These are phyloP conservation scores for Setomelanomma holmii DNA, from an alignment of 2,329 filamentous ascomycete species.

Conservation along the genomic window DNA sequence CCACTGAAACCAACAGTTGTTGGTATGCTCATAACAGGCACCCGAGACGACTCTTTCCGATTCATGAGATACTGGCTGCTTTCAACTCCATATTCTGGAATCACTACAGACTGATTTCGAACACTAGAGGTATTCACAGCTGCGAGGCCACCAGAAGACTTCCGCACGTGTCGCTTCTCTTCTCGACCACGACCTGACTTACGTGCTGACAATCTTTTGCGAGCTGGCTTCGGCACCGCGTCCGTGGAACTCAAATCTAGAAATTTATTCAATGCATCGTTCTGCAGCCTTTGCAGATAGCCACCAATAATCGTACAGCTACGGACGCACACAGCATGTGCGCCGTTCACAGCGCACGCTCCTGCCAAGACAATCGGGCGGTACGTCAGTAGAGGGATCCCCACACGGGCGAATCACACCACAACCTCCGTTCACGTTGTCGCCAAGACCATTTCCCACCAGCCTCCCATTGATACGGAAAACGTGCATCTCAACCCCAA, in stretches of 20 bases:
- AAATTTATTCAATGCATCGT: slow-evolving; percentile 6
- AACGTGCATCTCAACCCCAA: slow-evolving; percentile 23
- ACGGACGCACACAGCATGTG: slow-evolving; percentile 16
- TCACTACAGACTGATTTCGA: too few relatives aligned
- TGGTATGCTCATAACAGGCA: too few relatives aligned
- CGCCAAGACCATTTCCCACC: slow-evolving; percentile 21
- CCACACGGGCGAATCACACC: slow-evolving; percentile 23
- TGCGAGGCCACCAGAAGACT: too few relatives aligned
- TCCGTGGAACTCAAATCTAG: neutral
- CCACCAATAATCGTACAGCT: slow-evolving; percentile 10
- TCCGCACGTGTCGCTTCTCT: too few relatives aligned
- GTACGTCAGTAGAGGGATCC: neutral
- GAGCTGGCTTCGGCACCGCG: slow-evolving; percentile 3
- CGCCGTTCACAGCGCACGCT: slow-evolving; percentile 1
- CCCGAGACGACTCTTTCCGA: too few relatives aligned
- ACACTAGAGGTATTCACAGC: too few relatives aligned
- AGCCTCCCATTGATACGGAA: slow-evolving; percentile 12
- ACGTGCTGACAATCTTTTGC: too few relatives aligned
- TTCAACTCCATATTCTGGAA: too few relatives aligned
- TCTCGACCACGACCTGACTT: neutral
- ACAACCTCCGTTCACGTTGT: slow-evolving; percentile 26
- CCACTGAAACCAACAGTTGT: too few relatives aligned
- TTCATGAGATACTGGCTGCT: too few relatives aligned
- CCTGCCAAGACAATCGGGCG: slow-evolving; percentile 21
- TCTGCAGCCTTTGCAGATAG: neutral